Conservation (phyloP, 371 early-diverging fungal genomes). For the Dinochytrium kinnereticum region DNA sequence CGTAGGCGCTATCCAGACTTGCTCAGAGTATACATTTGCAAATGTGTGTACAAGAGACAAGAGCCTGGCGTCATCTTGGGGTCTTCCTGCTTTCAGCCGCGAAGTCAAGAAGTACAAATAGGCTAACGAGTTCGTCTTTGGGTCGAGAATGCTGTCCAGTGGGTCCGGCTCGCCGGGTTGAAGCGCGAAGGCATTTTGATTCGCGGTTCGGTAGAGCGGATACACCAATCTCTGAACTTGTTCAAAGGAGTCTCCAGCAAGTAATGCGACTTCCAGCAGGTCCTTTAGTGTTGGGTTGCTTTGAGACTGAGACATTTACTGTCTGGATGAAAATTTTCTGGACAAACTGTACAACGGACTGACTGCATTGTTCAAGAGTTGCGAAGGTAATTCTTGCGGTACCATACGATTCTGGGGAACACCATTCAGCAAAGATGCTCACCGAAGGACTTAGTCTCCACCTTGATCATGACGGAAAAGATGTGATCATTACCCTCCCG, state of each 20-base stretch:
- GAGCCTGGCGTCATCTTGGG: not conserved
- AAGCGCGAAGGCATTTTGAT: not conserved
- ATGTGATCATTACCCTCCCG: not conserved
- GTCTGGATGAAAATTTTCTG: too few species aligned
- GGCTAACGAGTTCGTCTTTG: not conserved
- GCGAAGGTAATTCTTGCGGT: too few species aligned
- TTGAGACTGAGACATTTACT: too few species aligned
- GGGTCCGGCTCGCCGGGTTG: not conserved
- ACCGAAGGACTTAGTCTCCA: too few species aligned
- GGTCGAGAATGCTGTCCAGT: not conserved
- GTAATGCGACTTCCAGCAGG: not conserved
- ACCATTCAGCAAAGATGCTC: too few species aligned
- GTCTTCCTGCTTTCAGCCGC: not conserved
- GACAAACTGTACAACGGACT: too few species aligned
- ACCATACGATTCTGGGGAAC: too few species aligned
- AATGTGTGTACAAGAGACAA: not conserved
- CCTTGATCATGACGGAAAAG: too few species aligned
- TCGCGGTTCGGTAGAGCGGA: not conserved
- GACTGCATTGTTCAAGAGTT: too few species aligned
- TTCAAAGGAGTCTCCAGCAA: not conserved
- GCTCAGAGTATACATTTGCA: not conserved
- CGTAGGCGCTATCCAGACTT: conserved; percentile 24
- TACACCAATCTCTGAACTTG: not conserved
- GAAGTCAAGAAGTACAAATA: conserved; percentile 10
- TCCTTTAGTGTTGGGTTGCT: not conserved